Evolutionary conservation across 805 yeast genomes (phyloP), one percentile per base, ranked within the genome.

Genomic region (Kazachstania africana): DNA sequence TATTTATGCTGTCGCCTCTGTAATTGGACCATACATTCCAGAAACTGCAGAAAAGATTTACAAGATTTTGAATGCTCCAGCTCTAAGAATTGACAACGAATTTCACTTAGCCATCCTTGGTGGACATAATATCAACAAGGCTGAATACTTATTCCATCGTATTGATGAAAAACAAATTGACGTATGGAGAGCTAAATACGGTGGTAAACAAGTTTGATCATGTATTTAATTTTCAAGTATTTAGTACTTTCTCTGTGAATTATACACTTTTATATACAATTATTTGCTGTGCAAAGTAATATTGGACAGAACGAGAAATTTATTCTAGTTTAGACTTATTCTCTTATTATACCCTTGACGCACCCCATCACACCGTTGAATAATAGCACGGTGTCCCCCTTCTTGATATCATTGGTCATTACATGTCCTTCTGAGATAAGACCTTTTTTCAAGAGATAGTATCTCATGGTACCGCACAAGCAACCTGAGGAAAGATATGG

Each of bases 11-110:
- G 75, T 91, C n/a, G 73, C 88, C 26, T 75, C 95, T 1, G 59
- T 91, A 32, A 68, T 85, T 34, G 65, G 71, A 29, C 98, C 99
- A 43, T 91, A 68, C 62, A 83, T 91, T 75, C 99, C 99, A 26
- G 85, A 72, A 41, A 79, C 87, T 23, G 58, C 83, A 6, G 59
- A 60, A 28, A 72, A 69, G 41, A 88, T 91, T 42, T 65, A 68
- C 48, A 71, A 75, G 51, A 85, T 84, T 61, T 68, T 91, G 60
- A 81, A 83, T 47, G 88, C 78, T 16, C 95, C 95, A 26, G 62
- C 70, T 6, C 65, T 87, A 44, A 65, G 71, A 31, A 88, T 87
- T 40, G 82, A 85, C 18, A 84, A 84, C 51, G 62, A 67, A 40
- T 79, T 88, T 52, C 72, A 75, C 37, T 56, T 80, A 34, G 71